A percentile compares a stretch with the other conserved stretches of the same genome.
These are phyloP conservation scores for Phoenix roebelenii DNA, from an alignment of 176 grass and related monocot genomes.

Conservation along the genomic window DNA sequence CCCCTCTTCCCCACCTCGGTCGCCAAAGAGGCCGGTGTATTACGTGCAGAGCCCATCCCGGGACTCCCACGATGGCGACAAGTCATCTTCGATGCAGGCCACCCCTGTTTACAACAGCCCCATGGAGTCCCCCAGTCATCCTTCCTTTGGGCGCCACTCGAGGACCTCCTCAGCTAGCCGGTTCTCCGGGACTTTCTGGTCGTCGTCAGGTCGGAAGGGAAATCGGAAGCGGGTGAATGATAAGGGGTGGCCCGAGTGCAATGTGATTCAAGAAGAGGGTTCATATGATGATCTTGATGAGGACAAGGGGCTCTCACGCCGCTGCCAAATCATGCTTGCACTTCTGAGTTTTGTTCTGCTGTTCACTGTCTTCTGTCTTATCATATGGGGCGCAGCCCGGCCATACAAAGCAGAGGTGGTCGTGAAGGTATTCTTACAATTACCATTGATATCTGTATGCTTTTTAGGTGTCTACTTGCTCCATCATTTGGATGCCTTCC, in stretches of 20 bases:
- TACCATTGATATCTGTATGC: no score
- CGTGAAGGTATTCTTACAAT: conserved; percentile 40
- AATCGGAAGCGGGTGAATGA: conserved; percentile 21
- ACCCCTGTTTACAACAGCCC: conserved; percentile 90
- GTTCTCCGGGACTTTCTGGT: conserved; percentile 64
- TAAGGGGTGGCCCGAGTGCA: conserved; percentile 62
- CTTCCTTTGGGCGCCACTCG: conserved; percentile 66
- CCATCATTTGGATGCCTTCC: no score
- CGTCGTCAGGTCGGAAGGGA: conserved; percentile 21
- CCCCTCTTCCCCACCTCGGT: conserved; percentile 57
- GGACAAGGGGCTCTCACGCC: conserved; percentile 29
- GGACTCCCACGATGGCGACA: conserved; percentile 74
- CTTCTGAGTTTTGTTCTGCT: conserved; percentile 34
- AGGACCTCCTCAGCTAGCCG: conserved; percentile 65
- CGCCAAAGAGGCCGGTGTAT: conserved; percentile 62
- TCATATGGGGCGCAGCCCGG: conserved; percentile 76
- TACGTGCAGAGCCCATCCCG: conserved; percentile 86
- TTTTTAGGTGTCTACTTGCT: no score
- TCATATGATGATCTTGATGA: conserved; percentile 39
- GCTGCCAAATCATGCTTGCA: conserved; percentile 38
- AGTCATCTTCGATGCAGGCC: conserved; percentile 61
- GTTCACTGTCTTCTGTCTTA: conserved; percentile 56
- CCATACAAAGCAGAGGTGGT: conserved; percentile 43
- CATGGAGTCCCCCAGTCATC: conserved; percentile 70
- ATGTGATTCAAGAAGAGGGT: conserved; percentile 56